Evolutionary conservation across 129 eudicot genomes (phyloP).

Genomic region (Chrysanthemum makinoi): DNA sequence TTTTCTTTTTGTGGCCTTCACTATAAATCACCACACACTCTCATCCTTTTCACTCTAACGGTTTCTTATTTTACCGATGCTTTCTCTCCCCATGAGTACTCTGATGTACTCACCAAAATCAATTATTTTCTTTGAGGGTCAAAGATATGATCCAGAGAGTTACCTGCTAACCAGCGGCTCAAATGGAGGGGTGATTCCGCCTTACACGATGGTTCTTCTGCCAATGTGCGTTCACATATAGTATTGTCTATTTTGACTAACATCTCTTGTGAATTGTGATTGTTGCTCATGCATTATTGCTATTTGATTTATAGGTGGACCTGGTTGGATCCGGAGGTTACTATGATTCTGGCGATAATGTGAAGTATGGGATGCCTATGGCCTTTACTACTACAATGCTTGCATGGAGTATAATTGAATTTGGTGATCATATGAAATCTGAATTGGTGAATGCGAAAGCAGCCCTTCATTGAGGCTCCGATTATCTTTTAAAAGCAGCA

Average conservation of each 20-base stretch:
- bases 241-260: background rate
- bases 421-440: constrained; percentile 61
- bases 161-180: constrained; percentile 64
- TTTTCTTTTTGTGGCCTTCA: no score
- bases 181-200: constrained; percentile 81
- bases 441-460: constrained; percentile 60
- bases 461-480: constrained; percentile 81
- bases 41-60: constrained; percentile 13
- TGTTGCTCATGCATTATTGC: background rate
- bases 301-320: constrained; percentile 51
- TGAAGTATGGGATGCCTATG: constrained; percentile 93
- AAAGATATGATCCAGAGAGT: constrained; percentile 75
- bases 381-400: constrained; percentile 84
- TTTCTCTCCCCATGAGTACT: constrained; percentile 64
- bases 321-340: constrained; percentile 90
- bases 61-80: constrained; percentile 35
- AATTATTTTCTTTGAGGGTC: constrained; percentile 77
- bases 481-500: constrained; percentile 93
- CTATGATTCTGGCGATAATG: constrained; percentile 93
- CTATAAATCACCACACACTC: background rate
- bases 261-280: background rate
- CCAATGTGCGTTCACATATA: constrained; percentile 40
- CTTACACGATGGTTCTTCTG: constrained; percentile 70
- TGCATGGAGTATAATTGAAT: constrained; percentile 91
- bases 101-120: constrained; percentile 69